Evolutionary conservation across 345 rosid genomes (phyloP), one percentile per base, ranked within the genome.

Genomic region (Jatropha curcas): DNA sequence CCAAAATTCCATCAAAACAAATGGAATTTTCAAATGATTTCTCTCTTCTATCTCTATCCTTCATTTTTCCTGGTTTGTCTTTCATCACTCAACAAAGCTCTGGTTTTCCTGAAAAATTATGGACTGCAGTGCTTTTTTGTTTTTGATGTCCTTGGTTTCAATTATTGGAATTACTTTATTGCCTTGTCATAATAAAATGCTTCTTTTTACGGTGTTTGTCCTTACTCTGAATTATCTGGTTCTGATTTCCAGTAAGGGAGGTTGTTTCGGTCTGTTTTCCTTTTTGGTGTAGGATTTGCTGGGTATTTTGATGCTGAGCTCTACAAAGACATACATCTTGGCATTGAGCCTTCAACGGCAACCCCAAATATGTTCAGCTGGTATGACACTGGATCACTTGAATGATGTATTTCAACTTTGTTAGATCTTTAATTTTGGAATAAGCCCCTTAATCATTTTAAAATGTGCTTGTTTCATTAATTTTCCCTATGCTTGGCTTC

Each of bases 351-450:
- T 67, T 86, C 94, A 25, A 86, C 82, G 22, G 91, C 92, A 70
- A 96, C 99, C 22, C 98, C 99, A 65, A 93, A 91, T 84, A 96
- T 93, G 99, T 96, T 93, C 84, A 96, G 97, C 88, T 96, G 99
- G 98, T 93, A 94, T 61, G 79, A 25, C 59, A 35, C 58, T 43
- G 65, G 13, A 31, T 50, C 70, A 10, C 57, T 48, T 66, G 31
- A 25, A 58, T 28, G 45, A 52, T 20, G 60, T 0, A 13, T 62
- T 62, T 46, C 58, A 17, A 13, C 24, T 39, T 45, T 41, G 17
- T 41, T 13, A 1, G 14, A 3, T 2, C 31, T 17, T 20, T 17
- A 53, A 33, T n/a, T 56, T 41, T 41, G 45, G 45, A 41, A 41
- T 10, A 41, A 10, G 45, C 45, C 45, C 45, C 45, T 39, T 9